Evolutionary conservation across 768 basidiomycete species (phyloP).

Genomic region (Pisolithus albus): DNA sequence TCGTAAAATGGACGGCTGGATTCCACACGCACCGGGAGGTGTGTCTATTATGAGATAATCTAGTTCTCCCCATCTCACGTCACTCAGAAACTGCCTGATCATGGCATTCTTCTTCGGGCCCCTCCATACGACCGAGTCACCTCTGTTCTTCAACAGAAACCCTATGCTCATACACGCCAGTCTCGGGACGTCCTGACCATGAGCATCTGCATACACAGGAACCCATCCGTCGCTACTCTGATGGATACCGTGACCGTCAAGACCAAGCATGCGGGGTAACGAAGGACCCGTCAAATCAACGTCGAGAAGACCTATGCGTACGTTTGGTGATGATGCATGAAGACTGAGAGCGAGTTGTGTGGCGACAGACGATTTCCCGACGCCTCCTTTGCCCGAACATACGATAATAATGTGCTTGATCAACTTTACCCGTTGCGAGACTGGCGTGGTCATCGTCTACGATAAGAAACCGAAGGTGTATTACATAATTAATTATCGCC

Average conservation of each 20-base stretch:
- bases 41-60: conserved; percentile 94
- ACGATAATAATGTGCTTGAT: conserved; percentile 89
- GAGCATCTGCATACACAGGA: conserved; percentile 84
- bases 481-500: too few species aligned
- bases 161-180: conserved; percentile 96
- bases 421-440: conserved; percentile 60
- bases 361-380: conserved; percentile 96
- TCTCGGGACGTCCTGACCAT: conserved; percentile 48
- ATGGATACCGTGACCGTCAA: conserved; percentile 82
- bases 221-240: conserved; percentile 97
- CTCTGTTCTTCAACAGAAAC: conserved; percentile 83
- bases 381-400: conserved; percentile 94
- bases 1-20: background rate
- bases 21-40: conserved; percentile 70
- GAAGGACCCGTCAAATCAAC: conserved; percentile 93
- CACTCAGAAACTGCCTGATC: conserved; percentile 91
- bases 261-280: conserved; percentile 89
- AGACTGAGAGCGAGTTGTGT: conserved; percentile 88
- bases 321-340: conserved; percentile 56
- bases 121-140: conserved; percentile 95
- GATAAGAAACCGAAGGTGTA: background rate
- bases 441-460: conserved; percentile 39
- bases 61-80: conserved; percentile 92
- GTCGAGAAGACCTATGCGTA: conserved; percentile 84
- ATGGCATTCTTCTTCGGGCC: conserved; percentile 99